These are phyloP conservation scores for Omphalea diandra DNA, from an alignment of 441 rosid genomes.

Conservation along the genomic window DNA sequence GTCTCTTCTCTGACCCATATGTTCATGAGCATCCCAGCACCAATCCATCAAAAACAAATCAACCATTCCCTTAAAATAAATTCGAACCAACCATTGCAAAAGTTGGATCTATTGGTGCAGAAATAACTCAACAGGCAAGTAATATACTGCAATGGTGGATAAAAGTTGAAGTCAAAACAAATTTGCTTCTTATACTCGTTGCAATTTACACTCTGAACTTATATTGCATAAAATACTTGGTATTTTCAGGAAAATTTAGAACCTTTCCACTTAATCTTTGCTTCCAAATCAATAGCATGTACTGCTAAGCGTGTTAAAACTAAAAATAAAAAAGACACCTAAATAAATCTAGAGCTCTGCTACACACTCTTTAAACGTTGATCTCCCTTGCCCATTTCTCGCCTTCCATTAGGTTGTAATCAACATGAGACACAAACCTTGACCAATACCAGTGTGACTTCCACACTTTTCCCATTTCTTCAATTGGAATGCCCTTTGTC, in stretches of 20 bases:
- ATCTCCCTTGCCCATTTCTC: constrained; percentile 60
- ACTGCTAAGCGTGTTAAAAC: constrained; percentile 13
- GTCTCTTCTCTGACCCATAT: no score
- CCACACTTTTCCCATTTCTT: constrained; percentile 80
- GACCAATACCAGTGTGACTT: constrained; percentile 81
- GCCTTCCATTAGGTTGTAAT: constrained; percentile 33
- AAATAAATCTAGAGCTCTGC: not conserved
- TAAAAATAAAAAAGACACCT: not conserved
- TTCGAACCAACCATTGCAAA: no score
- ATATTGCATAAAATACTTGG: constrained; percentile 1
- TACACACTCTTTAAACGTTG: constrained; percentile 41
- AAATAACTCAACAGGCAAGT: not conserved
- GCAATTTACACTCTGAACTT: not conserved
- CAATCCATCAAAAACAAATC: no score
- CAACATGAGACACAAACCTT: constrained; percentile 42
- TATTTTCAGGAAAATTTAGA: not conserved
- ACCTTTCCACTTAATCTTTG: not conserved
- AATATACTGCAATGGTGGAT: not conserved
- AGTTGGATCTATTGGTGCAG: no score
- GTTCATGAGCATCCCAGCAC: no score
- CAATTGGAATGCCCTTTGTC: constrained; percentile 82
- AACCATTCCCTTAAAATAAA: no score
- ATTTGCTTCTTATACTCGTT: not conserved
- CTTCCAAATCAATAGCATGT: constrained; percentile 17
- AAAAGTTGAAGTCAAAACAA: no score